Evolutionary conservation across 768 basidiomycete species (phyloP).

Genomic region (Pleurotus giganteus): DNA sequence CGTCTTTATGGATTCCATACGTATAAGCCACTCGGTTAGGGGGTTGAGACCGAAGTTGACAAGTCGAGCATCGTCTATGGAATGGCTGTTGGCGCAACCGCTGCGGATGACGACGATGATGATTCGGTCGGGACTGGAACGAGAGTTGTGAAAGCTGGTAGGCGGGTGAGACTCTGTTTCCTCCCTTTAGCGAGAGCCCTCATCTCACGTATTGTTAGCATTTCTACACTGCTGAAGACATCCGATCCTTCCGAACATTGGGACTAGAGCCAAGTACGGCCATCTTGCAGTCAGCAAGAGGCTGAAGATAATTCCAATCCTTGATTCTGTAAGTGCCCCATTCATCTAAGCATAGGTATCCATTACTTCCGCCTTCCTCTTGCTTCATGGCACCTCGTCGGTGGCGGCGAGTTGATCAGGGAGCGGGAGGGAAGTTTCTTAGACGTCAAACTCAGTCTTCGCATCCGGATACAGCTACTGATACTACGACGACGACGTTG

Average conservation of each 20-base stretch:
- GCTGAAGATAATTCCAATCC: too few species aligned
- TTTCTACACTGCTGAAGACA: conserved; percentile 82
- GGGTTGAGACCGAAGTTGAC: conserved; percentile 43
- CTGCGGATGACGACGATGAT: conserved; percentile 33
- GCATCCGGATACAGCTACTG: too few species aligned
- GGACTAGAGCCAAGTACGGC: conserved; percentile 70
- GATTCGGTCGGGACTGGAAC: conserved; percentile 33
- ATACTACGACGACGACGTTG: too few species aligned
- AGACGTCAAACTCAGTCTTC: too few species aligned
- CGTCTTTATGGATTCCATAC: background rate
- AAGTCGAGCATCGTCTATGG: conserved; percentile 47
- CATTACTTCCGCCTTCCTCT: too few species aligned
- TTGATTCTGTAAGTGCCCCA: too few species aligned
- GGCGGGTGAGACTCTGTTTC: conserved; percentile 42
- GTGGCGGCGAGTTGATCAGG: too few species aligned
- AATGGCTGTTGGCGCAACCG: conserved; percentile 33
- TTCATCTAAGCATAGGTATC: too few species aligned
- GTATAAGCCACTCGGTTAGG: conserved; percentile 27
- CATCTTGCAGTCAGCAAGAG: too few species aligned
- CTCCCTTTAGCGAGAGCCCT: background rate
- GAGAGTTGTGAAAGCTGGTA: conserved; percentile 47
- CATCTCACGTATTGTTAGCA: conserved; percentile 41
- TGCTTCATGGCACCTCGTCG: too few species aligned
- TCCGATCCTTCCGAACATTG: conserved; percentile 78
- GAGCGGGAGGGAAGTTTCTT: too few species aligned